Percentiles rank a stretch among this genome's conserved stretches.
Conservation (phyloP, 2,329 filamentous ascomycete genomes). For the Fusarium sp. region DNA sequence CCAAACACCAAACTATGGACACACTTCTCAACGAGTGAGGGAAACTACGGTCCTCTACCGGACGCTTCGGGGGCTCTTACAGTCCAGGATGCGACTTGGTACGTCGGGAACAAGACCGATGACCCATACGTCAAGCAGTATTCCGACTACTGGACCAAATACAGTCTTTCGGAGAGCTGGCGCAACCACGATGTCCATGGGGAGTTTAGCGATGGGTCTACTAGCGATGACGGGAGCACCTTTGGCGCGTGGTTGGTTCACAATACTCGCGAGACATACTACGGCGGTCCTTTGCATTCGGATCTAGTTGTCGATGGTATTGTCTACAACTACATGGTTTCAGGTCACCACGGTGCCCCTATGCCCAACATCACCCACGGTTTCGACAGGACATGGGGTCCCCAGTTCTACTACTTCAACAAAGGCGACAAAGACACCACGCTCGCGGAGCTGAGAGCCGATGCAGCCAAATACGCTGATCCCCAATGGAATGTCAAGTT, state of each 20-base stretch:
- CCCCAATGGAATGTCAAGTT: conserved; percentile 39
- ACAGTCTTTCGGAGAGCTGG: conserved; percentile 70
- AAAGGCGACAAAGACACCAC: conserved; percentile 24
- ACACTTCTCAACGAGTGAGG: conserved; percentile 67
- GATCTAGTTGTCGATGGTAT: conserved; percentile 74
- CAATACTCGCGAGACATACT: conserved; percentile 73
- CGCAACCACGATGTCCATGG: conserved; percentile 70
- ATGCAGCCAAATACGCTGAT: conserved; percentile 32
- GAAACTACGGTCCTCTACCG: conserved; percentile 64
- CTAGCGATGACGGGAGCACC: conserved; percentile 62
- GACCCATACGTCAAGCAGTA: conserved; percentile 67
- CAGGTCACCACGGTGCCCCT: conserved; percentile 72
- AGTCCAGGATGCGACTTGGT: conserved; percentile 74
- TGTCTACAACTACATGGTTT: conserved; percentile 72
- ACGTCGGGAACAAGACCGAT: conserved; percentile 65
- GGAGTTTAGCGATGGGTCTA: conserved; percentile 54
- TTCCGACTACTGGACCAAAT: conserved; percentile 74
- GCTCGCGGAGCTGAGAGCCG: conserved; percentile 19
- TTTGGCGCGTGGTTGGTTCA: conserved; percentile 73
- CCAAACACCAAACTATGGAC: conserved; percentile 72
- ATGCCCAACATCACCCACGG: conserved; percentile 73
- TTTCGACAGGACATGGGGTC: conserved; percentile 74
- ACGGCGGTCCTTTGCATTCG: conserved; percentile 70
- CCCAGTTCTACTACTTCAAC: conserved; percentile 73
- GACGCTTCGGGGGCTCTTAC: conserved; percentile 57